These are phyloP conservation scores for Quercus wislizeni DNA, from an alignment of 306 rosid genomes.

Conservation along the genomic window DNA sequence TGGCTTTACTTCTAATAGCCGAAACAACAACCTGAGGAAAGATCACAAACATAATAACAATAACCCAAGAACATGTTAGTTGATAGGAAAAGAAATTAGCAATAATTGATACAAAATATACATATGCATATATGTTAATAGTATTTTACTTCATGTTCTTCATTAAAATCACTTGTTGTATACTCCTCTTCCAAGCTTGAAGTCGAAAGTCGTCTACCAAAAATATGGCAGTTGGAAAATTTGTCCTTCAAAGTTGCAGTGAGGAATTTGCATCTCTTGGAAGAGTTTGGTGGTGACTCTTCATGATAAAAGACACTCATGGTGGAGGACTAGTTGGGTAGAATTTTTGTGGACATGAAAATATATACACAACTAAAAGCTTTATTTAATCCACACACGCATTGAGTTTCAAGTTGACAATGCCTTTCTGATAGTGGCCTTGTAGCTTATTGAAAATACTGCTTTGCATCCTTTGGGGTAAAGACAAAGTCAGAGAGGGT, in stretches of 20 bases:
- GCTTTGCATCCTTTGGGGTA: slow-evolving; percentile 59
- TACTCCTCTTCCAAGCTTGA: slow-evolving; percentile 52
- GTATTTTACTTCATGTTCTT: slow-evolving; percentile 60
- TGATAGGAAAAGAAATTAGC: not conserved
- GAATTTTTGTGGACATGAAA: slow-evolving; percentile 4
- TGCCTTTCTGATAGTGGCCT: slow-evolving; percentile 63
- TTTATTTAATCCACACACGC: slow-evolving; percentile 12
- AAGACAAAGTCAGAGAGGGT: slow-evolving; percentile 57
- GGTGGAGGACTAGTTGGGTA: slow-evolving; percentile 13
- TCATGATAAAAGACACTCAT: slow-evolving; percentile 78
- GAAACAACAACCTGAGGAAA: slow-evolving; percentile 63
- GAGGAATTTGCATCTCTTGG: slow-evolving; percentile 52
- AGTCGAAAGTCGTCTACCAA: slow-evolving; percentile 30
- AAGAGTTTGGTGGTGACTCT: slow-evolving; percentile 50
- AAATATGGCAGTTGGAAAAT: slow-evolving; percentile 50
- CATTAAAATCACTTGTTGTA: slow-evolving; percentile 52
- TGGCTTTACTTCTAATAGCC: slow-evolving; percentile 59
- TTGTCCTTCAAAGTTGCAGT: slow-evolving; percentile 58
- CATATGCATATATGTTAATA: not conserved
- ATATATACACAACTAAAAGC: slow-evolving; percentile 21
- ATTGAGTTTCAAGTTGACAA: slow-evolving; percentile 35
- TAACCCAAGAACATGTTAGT: not conserved
- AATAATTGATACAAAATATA: not conserved
- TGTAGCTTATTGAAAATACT: slow-evolving; percentile 51
- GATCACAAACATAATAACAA: not conserved